These are phyloP conservation scores for Phytophthora tentaculata DNA, from an alignment of 352 stramenopile genomes.

Conservation along the genomic window DNA sequence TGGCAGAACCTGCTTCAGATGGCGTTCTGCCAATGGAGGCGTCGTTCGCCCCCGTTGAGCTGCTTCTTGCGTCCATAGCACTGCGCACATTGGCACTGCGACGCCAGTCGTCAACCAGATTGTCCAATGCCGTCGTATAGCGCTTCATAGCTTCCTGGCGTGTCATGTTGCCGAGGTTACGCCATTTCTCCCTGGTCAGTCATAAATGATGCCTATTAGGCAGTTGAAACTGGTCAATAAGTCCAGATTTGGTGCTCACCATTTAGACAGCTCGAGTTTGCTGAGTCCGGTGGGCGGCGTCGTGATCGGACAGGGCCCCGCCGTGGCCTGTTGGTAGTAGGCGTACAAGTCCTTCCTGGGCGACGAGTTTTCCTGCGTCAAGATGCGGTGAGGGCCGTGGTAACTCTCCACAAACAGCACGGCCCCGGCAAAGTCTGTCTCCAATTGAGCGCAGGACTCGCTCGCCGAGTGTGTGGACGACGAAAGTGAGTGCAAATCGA, in stretches of 20 bases:
- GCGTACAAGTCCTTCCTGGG: constrained; percentile 84
- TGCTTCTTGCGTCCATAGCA: constrained; percentile 5
- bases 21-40: constrained; percentile 18
- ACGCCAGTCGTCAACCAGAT: constrained; percentile 84
- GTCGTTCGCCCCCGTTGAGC: constrained; percentile 16
- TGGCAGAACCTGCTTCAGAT: constrained; percentile 28
- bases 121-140: constrained; percentile 79
- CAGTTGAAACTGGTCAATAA: not conserved
- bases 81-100: constrained; percentile 56
- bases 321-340: constrained; percentile 77
- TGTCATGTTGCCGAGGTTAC: constrained; percentile 66
- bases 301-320: constrained; percentile 52
- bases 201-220: constrained; percentile 1
- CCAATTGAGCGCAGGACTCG: constrained; percentile 60
- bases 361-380: constrained; percentile 75
- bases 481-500: constrained; percentile 40
- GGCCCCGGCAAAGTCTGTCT: constrained; percentile 75
- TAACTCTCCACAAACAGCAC: constrained; percentile 87
- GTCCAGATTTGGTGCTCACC: constrained; percentile 24
- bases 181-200: constrained; percentile 71
- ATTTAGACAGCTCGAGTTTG: constrained; percentile 68
- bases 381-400: constrained; percentile 77
- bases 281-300: constrained; percentile 40
- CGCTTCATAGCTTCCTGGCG: constrained; percentile 81
- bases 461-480: constrained; percentile 46